Evolutionary conservation across 140 eudicot species (phyloP), one percentile per base, ranked within the genome.

Genomic region (Stevia rebaudiana): DNA sequence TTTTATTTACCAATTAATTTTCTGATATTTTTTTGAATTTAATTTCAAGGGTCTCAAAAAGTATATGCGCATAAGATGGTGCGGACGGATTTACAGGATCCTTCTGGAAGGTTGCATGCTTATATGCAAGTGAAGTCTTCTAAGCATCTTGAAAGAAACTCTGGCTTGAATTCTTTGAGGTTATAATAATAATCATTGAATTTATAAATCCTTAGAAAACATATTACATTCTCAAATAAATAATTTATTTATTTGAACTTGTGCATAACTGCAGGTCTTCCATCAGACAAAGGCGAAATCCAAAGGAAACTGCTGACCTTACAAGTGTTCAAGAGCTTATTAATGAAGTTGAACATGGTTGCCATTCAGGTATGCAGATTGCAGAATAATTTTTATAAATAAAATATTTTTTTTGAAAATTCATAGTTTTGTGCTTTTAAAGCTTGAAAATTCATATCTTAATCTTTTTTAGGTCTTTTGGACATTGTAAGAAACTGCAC

Each of bases 51-150:
- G 31, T 68, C 81, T 8, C 88, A 78, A 49, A 94, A 83, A 74
- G 79, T 80, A 56, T 86, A 88, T 39, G 77, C 82, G 64, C 64
- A 81, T 30, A 83, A 85, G 72, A 83, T 85, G 89, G 95, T 94
- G 12, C 78, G 99, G 61, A 94, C 94, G 41, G 90, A 88, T 78
- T 78, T 88, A 48, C 95, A 69, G 70, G 85, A 83, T 76, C 99
- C 99, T 79, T 83, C 95, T 56, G 99, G 99, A 75, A 85, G 99
- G 77, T 65, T 94, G 82, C 95, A 88, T 74, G 97, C 99, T n/a
- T 94, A 94, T 71, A 17, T 88, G 83, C 97, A 81, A 78, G 81
- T 71, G 36, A 85, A 78, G 67, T 81, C 89, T 55, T 63, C 86
- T 48, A 68, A 59, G 70, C 66, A 77, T 30, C 79, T 64, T 16